Evolutionary conservation across 345 rosid species (phyloP).

Genomic region (Dovyalis caffra): DNA sequence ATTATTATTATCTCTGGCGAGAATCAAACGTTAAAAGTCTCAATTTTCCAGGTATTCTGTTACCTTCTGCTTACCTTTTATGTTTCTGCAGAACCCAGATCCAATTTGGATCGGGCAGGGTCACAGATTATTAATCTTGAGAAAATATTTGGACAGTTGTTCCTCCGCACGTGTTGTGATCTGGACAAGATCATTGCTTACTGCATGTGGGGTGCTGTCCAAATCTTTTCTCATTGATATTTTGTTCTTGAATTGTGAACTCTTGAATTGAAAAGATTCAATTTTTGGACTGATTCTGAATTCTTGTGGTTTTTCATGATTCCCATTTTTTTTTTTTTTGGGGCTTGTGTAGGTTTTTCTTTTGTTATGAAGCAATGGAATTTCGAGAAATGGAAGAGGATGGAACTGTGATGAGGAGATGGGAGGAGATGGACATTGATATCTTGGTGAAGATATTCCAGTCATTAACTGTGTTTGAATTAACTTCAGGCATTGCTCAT

Average conservation of each 20-base stretch:
- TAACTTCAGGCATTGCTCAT: constrained; percentile 64
- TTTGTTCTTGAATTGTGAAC: neutral
- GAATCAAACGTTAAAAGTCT: neutral
- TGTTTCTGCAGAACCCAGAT: neutral
- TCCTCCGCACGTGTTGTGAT: neutral
- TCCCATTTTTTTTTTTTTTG: neutral
- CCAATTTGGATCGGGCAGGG: neutral
- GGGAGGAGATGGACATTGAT: constrained; percentile 83
- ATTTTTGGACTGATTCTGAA: neutral
- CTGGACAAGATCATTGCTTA: neutral
- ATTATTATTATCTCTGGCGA: neutral
- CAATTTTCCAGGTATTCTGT: neutral
- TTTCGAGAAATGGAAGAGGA: constrained; percentile 48
- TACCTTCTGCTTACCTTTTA: neutral
- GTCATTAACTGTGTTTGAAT: constrained; percentile 50
- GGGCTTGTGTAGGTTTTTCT: neutral
- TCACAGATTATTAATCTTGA: neutral
- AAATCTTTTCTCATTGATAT: neutral
- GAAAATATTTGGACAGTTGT: neutral
- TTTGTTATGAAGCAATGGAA: neutral
- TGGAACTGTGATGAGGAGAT: constrained; percentile 40
- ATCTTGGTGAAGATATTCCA: constrained; percentile 64
- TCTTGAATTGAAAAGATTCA: neutral
- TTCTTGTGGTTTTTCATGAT: neutral
- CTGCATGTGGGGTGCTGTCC: neutral